phyloP scores from a whole-genome alignment of 768 basidiomycete species.

The Rossbeevera mucosa region DNA sequence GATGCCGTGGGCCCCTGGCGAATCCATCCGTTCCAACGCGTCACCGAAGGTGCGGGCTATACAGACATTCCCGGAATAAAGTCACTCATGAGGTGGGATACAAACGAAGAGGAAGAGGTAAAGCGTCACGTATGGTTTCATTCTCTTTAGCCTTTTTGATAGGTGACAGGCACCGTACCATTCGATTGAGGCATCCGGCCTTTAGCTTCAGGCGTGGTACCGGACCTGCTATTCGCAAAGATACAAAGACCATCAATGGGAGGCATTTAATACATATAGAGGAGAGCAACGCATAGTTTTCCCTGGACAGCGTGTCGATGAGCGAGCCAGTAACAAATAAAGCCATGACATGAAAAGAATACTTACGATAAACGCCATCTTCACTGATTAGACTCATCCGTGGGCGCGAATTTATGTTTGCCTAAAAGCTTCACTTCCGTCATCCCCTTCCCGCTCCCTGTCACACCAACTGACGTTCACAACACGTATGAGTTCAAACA shows the following conservation, averaged over 20 bases:
- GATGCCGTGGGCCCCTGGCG: slow-evolving; percentile 12
- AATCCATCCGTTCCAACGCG: slow-evolving; percentile 10
- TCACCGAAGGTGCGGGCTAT: slow-evolving; percentile 18
- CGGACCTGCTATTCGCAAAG: slow-evolving; percentile 25
- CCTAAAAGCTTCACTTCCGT: slow-evolving; percentile 61
- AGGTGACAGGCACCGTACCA: slow-evolving; percentile 11
- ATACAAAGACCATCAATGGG: slow-evolving; percentile 22
- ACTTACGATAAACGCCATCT: slow-evolving; percentile 9
- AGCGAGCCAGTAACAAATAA: slow-evolving; percentile 5
- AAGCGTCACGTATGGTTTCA: slow-evolving; percentile 25
- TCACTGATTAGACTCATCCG: slow-evolving; percentile 41
- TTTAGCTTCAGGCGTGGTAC: slow-evolving; percentile 9
- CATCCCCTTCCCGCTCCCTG: slow-evolving; percentile 87
- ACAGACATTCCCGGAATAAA: slow-evolving; percentile 16
- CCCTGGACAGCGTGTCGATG: slow-evolving; percentile 9
- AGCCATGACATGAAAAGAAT: background rate
- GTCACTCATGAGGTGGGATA: slow-evolving; percentile 18
- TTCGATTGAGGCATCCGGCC: slow-evolving; percentile 5
- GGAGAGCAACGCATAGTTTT: slow-evolving; percentile 13
- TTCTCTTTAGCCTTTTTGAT: slow-evolving; percentile 12
- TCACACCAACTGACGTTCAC: slow-evolving; percentile 69
- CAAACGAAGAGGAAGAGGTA: slow-evolving; percentile 11
- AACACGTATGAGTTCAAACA: slow-evolving; percentile 13
- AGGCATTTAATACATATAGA: slow-evolving; percentile 24
- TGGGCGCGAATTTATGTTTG: slow-evolving; percentile 70